A percentile compares a stretch with the other conserved stretches of the same genome.
Conservation (phyloP, 2,329 filamentous ascomycete genomes). For the Colletotrichum paranaense region DNA sequence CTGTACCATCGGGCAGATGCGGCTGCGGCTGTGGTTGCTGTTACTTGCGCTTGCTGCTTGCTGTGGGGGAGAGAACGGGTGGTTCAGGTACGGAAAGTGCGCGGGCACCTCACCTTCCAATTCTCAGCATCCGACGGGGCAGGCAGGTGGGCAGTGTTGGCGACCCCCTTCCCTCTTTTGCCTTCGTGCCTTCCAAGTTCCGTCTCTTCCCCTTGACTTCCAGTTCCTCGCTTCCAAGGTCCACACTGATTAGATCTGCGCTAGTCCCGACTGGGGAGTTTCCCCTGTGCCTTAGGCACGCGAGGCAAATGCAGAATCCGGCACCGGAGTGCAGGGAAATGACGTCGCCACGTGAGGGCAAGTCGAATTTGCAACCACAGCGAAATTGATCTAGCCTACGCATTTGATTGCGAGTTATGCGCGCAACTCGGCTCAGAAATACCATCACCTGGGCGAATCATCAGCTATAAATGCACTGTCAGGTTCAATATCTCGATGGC, state of each 20-base stretch:
- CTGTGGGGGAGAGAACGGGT: slow-evolving; percentile 1
- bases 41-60: neutral
- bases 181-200: slow-evolving; percentile 2
- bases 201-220: slow-evolving; percentile 5
- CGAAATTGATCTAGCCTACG: neutral
- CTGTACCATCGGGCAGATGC: slow-evolving; percentile 32
- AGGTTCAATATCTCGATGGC: neutral
- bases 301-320: slow-evolving; percentile 24
- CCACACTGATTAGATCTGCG: slow-evolving; percentile 9
- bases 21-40: slow-evolving; percentile 37
- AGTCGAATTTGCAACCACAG: slow-evolving; percentile 6
- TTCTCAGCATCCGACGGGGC: neutral
- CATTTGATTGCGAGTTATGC: slow-evolving; percentile 27
- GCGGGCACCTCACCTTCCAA: slow-evolving; percentile 22
- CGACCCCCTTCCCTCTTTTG: slow-evolving; percentile 5
- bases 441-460: neutral
- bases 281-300: slow-evolving; percentile 24
- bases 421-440: neutral
- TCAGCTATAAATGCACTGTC: neutral
- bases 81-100: neutral
- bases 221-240: slow-evolving; percentile 3
- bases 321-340: slow-evolving; percentile 12
- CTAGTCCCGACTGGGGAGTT: slow-evolving; percentile 19
- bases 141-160: neutral
- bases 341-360: slow-evolving; percentile 21